Conservation (phyloP, 1,284 basidiomycete species). For the Sporisorium iseilematis-ciliati region DNA sequence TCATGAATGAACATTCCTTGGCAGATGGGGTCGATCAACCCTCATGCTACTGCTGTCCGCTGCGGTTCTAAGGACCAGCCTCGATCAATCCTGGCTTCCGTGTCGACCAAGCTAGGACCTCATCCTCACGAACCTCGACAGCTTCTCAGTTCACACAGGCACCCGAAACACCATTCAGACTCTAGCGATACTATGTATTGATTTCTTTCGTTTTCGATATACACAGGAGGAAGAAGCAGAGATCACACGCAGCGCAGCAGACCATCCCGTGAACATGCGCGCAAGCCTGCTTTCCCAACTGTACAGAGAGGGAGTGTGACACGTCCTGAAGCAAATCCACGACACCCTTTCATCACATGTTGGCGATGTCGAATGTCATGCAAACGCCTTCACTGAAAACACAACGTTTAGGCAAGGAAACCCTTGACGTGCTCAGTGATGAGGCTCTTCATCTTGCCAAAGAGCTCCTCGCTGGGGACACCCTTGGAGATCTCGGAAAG, state of each 20-base stretch:
- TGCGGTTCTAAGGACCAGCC: neutral
- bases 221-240: slow-evolving; percentile 7
- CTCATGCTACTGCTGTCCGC: neutral
- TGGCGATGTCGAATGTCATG: neutral
- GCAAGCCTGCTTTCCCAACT: slow-evolving; percentile 11
- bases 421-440: slow-evolving; percentile 62
- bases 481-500: slow-evolving; percentile 80
- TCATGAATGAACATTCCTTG: neutral
- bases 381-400: neutral
- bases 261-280: slow-evolving; percentile 1
- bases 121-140: neutral
- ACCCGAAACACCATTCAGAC: neutral
- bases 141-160: neutral
- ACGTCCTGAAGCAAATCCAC: neutral
- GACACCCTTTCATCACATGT: neutral
- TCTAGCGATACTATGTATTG: slow-evolving; percentile 51
- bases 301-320: neutral
- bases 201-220: slow-evolving; percentile 48
- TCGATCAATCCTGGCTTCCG: too few species aligned
- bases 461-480: slow-evolving; percentile 86
- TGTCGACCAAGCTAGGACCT: too few species aligned
- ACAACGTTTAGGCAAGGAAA: slow-evolving; percentile 60
- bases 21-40: neutral
- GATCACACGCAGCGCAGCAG: slow-evolving; percentile 8
- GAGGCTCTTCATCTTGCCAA: slow-evolving; percentile 77